phyloP scores from a whole-genome alignment of 257 asterid species.

The Jacaranda mimosifolia region DNA sequence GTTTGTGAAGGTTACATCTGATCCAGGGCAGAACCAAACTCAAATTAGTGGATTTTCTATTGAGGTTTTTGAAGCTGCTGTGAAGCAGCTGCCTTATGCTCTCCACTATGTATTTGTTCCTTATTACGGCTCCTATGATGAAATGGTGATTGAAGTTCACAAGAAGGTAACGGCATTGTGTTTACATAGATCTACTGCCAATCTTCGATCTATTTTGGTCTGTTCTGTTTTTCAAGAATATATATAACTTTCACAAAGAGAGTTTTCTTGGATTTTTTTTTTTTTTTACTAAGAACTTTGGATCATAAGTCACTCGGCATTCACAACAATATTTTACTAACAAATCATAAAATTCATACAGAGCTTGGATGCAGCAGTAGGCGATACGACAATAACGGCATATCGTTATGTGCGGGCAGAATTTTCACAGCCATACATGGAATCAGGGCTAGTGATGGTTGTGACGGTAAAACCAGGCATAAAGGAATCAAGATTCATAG shows the following conservation, averaged over 20 bases:
- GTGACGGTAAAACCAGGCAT: slow-evolving; percentile 50
- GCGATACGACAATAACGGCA: slow-evolving; percentile 68
- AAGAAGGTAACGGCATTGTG: slow-evolving; percentile 52
- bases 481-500: slow-evolving; percentile 42
- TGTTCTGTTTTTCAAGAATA: too few relatives aligned
- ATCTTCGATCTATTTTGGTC: too few relatives aligned
- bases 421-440: slow-evolving; percentile 75
- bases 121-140: slow-evolving; percentile 59
- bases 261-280: too few relatives aligned
- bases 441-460: slow-evolving; percentile 72
- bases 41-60: slow-evolving; percentile 59
- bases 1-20: slow-evolving; percentile 59
- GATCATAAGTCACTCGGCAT: too few relatives aligned
- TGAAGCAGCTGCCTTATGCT: slow-evolving; percentile 50
- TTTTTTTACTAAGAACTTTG: too few relatives aligned
- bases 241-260: too few relatives aligned
- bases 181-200: too few relatives aligned
- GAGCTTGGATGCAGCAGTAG: slow-evolving; percentile 76
- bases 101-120: slow-evolving; percentile 54
- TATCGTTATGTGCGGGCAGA: slow-evolving; percentile 57
- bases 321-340: too few relatives aligned
- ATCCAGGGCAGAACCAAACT: slow-evolving; percentile 40
- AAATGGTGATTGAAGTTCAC: slow-evolving; percentile 59
- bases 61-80: slow-evolving; percentile 66
- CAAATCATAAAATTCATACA: neutral